Evolutionary conservation across 345 rosid species (phyloP).

Genomic region (Conringia planisiliqua): DNA sequence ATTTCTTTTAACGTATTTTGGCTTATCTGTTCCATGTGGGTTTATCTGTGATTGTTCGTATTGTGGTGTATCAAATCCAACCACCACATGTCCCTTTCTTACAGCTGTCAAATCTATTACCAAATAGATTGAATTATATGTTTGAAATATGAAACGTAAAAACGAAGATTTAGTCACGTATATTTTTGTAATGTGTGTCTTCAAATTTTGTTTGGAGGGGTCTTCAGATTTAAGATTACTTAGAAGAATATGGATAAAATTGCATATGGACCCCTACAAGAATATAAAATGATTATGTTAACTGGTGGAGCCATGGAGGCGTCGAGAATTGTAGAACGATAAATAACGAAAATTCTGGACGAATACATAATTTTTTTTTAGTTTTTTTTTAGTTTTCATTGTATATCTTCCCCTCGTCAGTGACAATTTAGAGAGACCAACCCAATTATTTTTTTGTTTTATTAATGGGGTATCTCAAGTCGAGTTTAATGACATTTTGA

Average conservation of each 20-base stretch:
- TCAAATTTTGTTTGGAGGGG: not conserved
- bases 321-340: not conserved
- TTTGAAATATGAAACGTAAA: not conserved
- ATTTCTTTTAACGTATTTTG: not conserved
- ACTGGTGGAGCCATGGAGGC: conserved; percentile 7
- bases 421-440: not conserved
- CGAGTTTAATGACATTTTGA: too few species aligned
- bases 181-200: not conserved
- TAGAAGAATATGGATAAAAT: not conserved
- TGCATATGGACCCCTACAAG: conserved; percentile 2
- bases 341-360: conserved; percentile 3
- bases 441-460: too few species aligned
- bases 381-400: not conserved
- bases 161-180: not conserved
- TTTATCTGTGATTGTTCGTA: conserved; percentile 22
- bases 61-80: conserved; percentile 14
- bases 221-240: not conserved
- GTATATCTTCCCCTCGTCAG: not conserved
- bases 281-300: conserved; percentile 9
- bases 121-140: conserved; percentile 3
- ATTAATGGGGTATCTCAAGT: too few species aligned
- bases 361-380: not conserved
- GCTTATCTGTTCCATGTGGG: conserved; percentile 27
- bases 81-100: conserved; percentile 15
- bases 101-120: conserved; percentile 17